Base-by-base conservation (phyloP, 106 monocot genomes). In the Vanilla planifolia region DNA sequence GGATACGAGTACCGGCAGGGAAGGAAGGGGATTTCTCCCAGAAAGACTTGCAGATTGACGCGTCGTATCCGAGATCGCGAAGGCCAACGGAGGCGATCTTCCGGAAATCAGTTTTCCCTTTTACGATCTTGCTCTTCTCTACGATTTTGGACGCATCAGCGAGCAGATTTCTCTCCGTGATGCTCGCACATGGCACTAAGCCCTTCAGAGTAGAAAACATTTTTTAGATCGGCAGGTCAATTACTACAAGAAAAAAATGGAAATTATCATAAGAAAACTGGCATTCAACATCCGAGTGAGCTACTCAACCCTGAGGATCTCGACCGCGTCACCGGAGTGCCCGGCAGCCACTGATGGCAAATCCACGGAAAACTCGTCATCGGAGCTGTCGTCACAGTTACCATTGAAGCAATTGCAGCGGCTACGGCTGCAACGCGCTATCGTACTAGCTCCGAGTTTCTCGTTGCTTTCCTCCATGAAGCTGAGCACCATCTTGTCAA, bases 381-480 rank as follows among this genome's bases (percentile, higher is more conserved):
- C 91, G 47, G 86, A 78, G 43, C 63, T 67, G 58, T 85, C 84
- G 42, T 79, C 81, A 55, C 68, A 82, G 69, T 65, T 82, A 7
- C 87, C 87, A 33, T 91, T 72, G 74, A 91, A 96, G 62, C 90
- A 96, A 61, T 81, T 84, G 67, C 91, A 96, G 41, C 89, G 67
- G 37, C 40, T 53, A 36, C 79, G 81, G 30, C 81, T 70, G 62
- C 73, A 81, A 36, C 53, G 53, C 1, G 30, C 35, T 3, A 8
- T 33, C 4, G 56, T 33, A 2, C 66, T 63, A 14, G 61, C 23
- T 14, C 40, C 48, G 15, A 71, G 57, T 55, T 59, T 68, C 13
- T 63, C 77, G 67, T 61, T 74, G 67, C 47, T 72, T 23, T 85
- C 86, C 67, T 96, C 96, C 39, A 96, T 76, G 68, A 91, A 96